Conservation (phyloP, 1,284 basidiomycete species). For the Trichosporon ovoides region DNA sequence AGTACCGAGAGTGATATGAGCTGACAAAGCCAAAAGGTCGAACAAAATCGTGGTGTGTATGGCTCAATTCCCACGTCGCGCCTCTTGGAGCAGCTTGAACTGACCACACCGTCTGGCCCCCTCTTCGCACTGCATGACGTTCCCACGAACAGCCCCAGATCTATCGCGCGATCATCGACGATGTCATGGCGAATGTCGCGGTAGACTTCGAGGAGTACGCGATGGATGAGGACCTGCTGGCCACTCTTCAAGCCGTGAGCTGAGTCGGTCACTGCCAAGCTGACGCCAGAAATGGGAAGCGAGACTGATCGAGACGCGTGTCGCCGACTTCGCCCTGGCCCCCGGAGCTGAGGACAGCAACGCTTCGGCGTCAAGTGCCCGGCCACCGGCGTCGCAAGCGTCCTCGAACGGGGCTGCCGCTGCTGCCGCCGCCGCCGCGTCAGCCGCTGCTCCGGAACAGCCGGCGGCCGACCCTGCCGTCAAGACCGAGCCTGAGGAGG, state of each 20-base stretch:
- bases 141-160: slow-evolving; percentile 62
- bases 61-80: background rate
- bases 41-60: slow-evolving; percentile 49
- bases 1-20: slow-evolving; percentile 1
- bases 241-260: slow-evolving; percentile 78
- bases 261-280: slow-evolving; percentile 7
- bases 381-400: slow-evolving; percentile 3
- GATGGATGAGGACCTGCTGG: slow-evolving; percentile 83
- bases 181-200: slow-evolving; percentile 82
- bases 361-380: slow-evolving; percentile 10
- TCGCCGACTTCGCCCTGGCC: slow-evolving; percentile 69
- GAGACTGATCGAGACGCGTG: slow-evolving; percentile 84
- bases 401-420: slow-evolving; percentile 1
- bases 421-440: background rate
- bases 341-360: slow-evolving; percentile 22
- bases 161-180: slow-evolving; percentile 93
- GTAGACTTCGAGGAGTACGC: slow-evolving; percentile 96
- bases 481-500: slow-evolving; percentile 43
- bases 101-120: slow-evolving; percentile 6
- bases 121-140: background rate
- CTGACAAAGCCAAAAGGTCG: slow-evolving; percentile 43
- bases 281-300: slow-evolving; percentile 79
- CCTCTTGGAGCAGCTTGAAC: background rate
- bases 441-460: background rate
- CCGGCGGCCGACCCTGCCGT: slow-evolving; percentile 27